Conservation (phyloP, 1,139 yeast genomes). For the Blastobotrys aristatus region DNA sequence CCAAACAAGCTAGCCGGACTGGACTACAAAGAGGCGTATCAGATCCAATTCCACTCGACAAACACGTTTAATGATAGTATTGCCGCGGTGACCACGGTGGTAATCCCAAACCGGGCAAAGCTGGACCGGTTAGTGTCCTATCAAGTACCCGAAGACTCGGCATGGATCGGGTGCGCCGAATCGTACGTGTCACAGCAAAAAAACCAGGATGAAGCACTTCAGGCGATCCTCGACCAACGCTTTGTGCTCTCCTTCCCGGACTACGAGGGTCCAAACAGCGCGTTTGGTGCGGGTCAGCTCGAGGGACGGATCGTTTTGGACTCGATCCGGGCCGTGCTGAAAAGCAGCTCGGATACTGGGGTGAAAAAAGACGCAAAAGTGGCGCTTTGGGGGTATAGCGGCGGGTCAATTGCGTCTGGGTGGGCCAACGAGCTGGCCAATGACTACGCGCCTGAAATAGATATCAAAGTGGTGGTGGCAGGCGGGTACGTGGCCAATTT, state of each 20-base stretch:
- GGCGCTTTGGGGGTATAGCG: slow-evolving; percentile 32
- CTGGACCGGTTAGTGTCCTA: slow-evolving; percentile 24
- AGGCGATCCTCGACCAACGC: slow-evolving; percentile 21
- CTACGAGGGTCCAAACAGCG: slow-evolving; percentile 22
- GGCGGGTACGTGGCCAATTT: slow-evolving; percentile 29
- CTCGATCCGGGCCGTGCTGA: slow-evolving; percentile 25
- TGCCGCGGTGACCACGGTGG: slow-evolving; percentile 28
- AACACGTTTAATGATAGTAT: slow-evolving; percentile 27
- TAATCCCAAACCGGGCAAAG: slow-evolving; percentile 23
- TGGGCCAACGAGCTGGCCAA: slow-evolving; percentile 31
- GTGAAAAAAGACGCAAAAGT: slow-evolving; percentile 16
- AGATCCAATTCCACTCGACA: slow-evolving; percentile 26
- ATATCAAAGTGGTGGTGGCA: slow-evolving; percentile 25
- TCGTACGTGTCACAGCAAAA: slow-evolving; percentile 24
- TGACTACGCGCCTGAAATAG: slow-evolving; percentile 30
- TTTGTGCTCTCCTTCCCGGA: slow-evolving; percentile 23
- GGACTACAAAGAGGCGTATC: slow-evolving; percentile 21
- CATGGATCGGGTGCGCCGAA: slow-evolving; percentile 28
- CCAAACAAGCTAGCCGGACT: slow-evolving; percentile 15
- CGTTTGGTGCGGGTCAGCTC: slow-evolving; percentile 23
- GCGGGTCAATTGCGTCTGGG: slow-evolving; percentile 31
- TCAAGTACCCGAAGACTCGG: slow-evolving; percentile 30
- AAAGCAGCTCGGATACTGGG: slow-evolving; percentile 15
- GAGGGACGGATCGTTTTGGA: slow-evolving; percentile 24
- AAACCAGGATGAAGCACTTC: slow-evolving; percentile 15